Conservation (phyloP, 345 rosid genomes). For the Syzygium grande region DNA sequence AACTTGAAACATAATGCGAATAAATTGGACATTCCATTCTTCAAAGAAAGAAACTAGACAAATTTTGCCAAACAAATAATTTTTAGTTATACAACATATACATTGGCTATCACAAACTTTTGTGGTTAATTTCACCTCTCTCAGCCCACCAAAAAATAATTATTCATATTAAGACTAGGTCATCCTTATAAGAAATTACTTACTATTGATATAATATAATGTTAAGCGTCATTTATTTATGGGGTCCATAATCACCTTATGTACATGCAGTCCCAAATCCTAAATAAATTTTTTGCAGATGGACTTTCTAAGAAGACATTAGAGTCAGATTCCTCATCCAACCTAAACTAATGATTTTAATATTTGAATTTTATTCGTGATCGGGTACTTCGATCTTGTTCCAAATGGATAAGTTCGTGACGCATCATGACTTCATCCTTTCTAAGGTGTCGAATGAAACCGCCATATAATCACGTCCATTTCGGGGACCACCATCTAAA, state of each 20-base stretch:
- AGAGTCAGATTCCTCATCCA: neutral
- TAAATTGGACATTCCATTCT: neutral
- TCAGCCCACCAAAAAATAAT: neutral
- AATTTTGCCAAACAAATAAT: neutral
- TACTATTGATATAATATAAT: neutral
- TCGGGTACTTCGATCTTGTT: neutral
- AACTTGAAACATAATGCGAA: neutral
- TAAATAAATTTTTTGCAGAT: no score
- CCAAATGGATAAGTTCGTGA: neutral
- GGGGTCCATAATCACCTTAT: neutral
- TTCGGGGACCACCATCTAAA: neutral
- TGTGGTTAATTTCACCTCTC: neutral
- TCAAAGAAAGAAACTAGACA: neutral
- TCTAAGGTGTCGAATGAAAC: neutral
- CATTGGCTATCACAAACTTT: neutral
- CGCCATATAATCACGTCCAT: neutral
- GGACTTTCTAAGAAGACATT: neutral
- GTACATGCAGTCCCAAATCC: neutral
- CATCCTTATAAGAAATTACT: neutral
- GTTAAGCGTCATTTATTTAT: neutral
- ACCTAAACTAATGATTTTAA: neutral
- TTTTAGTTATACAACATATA: neutral
- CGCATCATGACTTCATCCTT: neutral
- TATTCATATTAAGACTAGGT: neutral
- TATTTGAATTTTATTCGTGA: neutral